Base-by-base conservation (phyloP, 306 rosid species). In the Begonia masoniana region DNA sequence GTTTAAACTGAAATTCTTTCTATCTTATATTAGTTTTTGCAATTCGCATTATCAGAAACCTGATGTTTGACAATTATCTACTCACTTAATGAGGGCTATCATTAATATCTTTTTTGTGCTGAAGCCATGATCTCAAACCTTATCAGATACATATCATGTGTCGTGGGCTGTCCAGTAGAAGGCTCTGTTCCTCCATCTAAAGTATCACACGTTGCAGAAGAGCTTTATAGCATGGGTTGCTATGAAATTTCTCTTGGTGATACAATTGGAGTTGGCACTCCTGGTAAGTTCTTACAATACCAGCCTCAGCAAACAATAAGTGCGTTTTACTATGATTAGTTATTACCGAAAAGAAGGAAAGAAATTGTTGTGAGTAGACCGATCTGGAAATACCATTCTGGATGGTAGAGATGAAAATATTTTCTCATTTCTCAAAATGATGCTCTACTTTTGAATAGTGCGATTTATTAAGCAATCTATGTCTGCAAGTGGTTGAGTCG, bases 191-290 rank as follows among this genome's bases (percentile, higher is more conserved):
- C 84, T 59, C 87, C 97, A 48, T 73, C 74, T 41, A 77, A 82
- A 71, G 97, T 82, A 54, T 85, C 95, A 47, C 80, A 80, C 55
- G 80, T 89, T 56, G 95, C 94, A 17, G 82, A 73, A 71, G 79
- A 87, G 68, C 94, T 89, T 43, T 65, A 65, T 62, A 78, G 72
- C 11, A 82, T 89, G 85, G 97, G 91, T 35, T 85, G 95, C 82
- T 77, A 71, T 12, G 95, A 89, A 66, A 89, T 89, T 74, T 85
- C 97, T 61, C 82, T 89, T 7, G 97, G 97, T 2, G 97, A 89
- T 71, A 89, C 97, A 1, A 85, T 85, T 69, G 97, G 97, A 51
- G 94, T 89, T 64, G 97, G 94, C 47, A 89, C 95, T 55, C 95
- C 94, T 24, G 97, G 97, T 89, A 81, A 78, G 61, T 67, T 54